Evolutionary conservation across 2,329 filamentous ascomycete species (phyloP).

Genomic region (Dothidotthia symphoricarpi): DNA sequence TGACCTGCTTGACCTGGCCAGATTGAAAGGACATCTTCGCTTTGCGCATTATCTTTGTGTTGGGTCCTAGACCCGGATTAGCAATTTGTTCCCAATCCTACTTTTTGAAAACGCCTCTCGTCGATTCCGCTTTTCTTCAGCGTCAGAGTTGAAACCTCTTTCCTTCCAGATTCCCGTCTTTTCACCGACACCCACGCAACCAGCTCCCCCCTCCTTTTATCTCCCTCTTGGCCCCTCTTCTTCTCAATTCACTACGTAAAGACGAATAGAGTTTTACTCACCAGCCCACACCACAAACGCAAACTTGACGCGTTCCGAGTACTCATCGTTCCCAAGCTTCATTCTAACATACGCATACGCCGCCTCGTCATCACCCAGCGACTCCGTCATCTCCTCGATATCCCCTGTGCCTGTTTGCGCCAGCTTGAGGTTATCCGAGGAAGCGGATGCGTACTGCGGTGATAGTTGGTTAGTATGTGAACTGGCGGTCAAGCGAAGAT

Average conservation of each 20-base stretch:
- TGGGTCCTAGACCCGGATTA: slow-evolving; percentile 22
- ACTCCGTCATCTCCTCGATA: slow-evolving; percentile 56
- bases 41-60: slow-evolving; percentile 67
- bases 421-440: slow-evolving; percentile 58
- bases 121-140: too few relatives aligned
- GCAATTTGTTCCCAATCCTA: not conserved
- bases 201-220: too few relatives aligned
- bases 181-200: not conserved
- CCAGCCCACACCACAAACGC: slow-evolving; percentile 68
- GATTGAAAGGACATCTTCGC: slow-evolving; percentile 67
- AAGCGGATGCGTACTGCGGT: slow-evolving; percentile 38
- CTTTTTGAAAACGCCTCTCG: too few relatives aligned
- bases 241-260: too few relatives aligned
- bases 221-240: too few relatives aligned
- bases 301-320: slow-evolving; percentile 68
- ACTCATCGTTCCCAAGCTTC: slow-evolving; percentile 70
- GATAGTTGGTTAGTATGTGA: not conserved
- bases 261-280: too few relatives aligned
- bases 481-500: too few relatives aligned
- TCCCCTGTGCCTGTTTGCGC: slow-evolving; percentile 60
- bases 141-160: too few relatives aligned
- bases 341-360: slow-evolving; percentile 60
- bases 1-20: slow-evolving; percentile 62
- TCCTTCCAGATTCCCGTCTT: too few relatives aligned
- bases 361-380: slow-evolving; percentile 59